These are phyloP conservation scores for Diaporthe sp. DNA, from an alignment of 2,329 filamentous ascomycete genomes.

Conservation along the genomic window DNA sequence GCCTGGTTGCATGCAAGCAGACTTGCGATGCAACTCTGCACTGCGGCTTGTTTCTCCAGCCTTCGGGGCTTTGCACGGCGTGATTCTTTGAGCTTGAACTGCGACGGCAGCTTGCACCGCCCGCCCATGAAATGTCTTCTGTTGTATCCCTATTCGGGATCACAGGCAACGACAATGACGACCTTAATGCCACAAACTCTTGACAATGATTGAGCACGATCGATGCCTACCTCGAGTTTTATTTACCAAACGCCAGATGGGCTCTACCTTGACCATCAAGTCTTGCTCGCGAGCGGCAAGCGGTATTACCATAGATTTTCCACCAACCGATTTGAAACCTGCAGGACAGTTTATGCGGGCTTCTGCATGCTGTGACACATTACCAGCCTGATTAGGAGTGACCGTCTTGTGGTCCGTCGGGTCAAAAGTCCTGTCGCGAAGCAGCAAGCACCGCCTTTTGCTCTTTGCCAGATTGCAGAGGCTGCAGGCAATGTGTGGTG, in stretches of 20 bases:
- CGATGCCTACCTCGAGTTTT: not conserved
- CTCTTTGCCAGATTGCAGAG: not conserved
- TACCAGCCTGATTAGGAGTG: slow-evolving; percentile 11
- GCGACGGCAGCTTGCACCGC: not conserved
- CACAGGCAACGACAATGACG: not conserved
- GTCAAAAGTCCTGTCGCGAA: slow-evolving; percentile 9
- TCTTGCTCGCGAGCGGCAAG: slow-evolving; percentile 19
- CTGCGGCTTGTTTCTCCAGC: slow-evolving; percentile 3
- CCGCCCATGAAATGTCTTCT: not conserved
- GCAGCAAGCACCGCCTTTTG: not conserved
- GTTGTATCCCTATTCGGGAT: not conserved
- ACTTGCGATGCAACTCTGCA: slow-evolving; percentile 17
- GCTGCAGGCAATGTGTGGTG: slow-evolving; percentile 1
- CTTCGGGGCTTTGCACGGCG: not conserved
- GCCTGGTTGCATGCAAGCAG: slow-evolving; percentile 6
- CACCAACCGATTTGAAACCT: slow-evolving; percentile 26
- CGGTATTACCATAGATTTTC: slow-evolving; percentile 8
- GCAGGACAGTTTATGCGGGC: slow-evolving; percentile 2
- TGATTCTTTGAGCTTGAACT: not conserved
- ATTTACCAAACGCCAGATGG: not conserved
- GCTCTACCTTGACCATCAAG: not conserved
- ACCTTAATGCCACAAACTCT: not conserved
- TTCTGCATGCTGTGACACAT: slow-evolving; percentile 27
- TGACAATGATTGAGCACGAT: not conserved
- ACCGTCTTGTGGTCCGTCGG: slow-evolving; percentile 11